Evolutionary conservation across 345 rosid genomes (phyloP).

Genomic region (Gossypium longicalyx): DNA sequence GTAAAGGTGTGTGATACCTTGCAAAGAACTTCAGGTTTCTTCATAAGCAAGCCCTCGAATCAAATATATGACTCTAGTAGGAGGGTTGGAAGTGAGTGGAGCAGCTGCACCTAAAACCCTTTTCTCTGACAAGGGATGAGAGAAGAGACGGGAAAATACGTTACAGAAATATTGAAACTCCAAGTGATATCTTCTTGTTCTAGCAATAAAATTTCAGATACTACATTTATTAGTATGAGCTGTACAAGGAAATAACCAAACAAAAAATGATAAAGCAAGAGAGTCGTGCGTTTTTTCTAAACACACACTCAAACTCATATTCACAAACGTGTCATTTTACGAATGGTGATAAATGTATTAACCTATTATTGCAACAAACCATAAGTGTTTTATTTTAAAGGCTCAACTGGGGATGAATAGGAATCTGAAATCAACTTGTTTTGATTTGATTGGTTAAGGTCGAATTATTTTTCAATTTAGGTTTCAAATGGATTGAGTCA

Average conservation of each 20-base stretch:
- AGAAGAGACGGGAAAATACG: neutral
- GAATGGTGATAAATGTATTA: neutral
- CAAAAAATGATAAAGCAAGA: neutral
- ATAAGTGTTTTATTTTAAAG: too few species aligned
- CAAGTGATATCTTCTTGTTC: neutral
- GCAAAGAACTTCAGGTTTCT: slow-evolving; percentile 17
- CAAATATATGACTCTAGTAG: slow-evolving; percentile 12
- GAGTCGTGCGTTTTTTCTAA: neutral
- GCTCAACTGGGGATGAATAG: too few species aligned
- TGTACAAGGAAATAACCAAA: neutral
- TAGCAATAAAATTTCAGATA: neutral
- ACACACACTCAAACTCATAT: neutral
- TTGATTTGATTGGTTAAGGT: too few species aligned
- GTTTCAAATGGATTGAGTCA: too few species aligned
- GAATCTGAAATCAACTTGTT: too few species aligned
- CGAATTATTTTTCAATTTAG: too few species aligned
- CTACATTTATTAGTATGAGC: neutral
- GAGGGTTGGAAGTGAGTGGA: neutral
- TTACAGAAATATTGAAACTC: neutral
- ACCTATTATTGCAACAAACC: too few species aligned
- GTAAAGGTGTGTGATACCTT: slow-evolving; percentile 8
- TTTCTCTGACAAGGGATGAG: neutral
- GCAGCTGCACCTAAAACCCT: neutral
- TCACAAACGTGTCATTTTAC: neutral
- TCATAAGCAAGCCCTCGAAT: slow-evolving; percentile 24